A percentile compares a stretch with the other conserved stretches of the same genome.
Evolutionary conservation across 2,329 filamentous ascomycete species (phyloP).

Genomic region (Cladosporium oxysporum): DNA sequence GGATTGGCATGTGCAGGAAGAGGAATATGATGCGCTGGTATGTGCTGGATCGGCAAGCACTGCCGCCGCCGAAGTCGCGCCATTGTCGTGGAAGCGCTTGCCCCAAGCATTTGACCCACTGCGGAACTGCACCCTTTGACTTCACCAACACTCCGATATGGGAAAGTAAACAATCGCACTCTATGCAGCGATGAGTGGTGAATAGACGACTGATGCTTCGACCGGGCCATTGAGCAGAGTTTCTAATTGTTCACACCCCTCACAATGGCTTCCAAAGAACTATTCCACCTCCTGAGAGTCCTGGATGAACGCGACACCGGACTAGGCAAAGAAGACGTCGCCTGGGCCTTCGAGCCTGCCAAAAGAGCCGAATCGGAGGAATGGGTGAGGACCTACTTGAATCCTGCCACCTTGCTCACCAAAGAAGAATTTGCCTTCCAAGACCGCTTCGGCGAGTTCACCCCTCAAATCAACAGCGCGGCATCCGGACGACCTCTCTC

Average conservation of each 20-base stretch:
- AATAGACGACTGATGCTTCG: not conserved
- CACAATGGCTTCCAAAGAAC: conserved; percentile 27
- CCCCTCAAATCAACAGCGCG: conserved; percentile 17
- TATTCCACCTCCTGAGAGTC: conserved; percentile 47
- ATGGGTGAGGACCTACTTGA: conserved; percentile 52
- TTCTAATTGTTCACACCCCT: not conserved
- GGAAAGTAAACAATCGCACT: not conserved
- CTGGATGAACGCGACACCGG: conserved; percentile 48
- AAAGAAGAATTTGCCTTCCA: conserved; percentile 45
- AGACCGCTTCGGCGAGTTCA: conserved; percentile 15
- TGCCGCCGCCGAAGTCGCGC: conserved; percentile 10
- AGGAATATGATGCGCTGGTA: not conserved
- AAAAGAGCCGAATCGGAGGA: conserved; percentile 42
- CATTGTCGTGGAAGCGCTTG: conserved; percentile 2
- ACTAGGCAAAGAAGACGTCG: conserved; percentile 49
- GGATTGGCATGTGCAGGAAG: not conserved
- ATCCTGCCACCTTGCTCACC: conserved; percentile 49
- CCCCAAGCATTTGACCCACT: not conserved
- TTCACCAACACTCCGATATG: not conserved
- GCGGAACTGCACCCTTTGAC: not conserved
- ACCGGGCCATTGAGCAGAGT: not conserved
- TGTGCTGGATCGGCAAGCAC: conserved; percentile 7
- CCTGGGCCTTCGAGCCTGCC: conserved; percentile 48
- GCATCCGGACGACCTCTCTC: conserved; percentile 48
- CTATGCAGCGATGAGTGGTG: not conserved